A percentile compares a stretch with the other conserved stretches of the same genome.
phyloP scores from a whole-genome alignment of 345 rosid genomes.

The Linum lewisii region DNA sequence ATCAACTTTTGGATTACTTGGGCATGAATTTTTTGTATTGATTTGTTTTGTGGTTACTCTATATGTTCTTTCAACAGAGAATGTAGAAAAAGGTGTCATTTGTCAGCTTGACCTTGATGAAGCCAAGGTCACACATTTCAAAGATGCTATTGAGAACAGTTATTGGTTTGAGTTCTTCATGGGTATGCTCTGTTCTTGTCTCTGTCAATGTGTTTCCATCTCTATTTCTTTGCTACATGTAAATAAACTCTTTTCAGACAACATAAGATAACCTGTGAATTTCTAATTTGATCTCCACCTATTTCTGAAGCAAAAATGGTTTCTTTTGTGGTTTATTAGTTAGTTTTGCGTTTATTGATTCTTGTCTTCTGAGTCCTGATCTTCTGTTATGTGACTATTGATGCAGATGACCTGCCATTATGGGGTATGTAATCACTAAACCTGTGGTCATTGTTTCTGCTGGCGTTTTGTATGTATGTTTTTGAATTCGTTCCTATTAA shows the following conservation, averaged over 20 bases:
- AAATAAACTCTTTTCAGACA: background rate
- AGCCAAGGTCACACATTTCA: slow-evolving; percentile 59
- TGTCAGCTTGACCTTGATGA: slow-evolving; percentile 62
- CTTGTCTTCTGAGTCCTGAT: slow-evolving; percentile 19
- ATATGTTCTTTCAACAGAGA: slow-evolving; percentile 29
- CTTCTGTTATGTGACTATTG: slow-evolving; percentile 26
- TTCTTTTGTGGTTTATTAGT: too few species aligned
- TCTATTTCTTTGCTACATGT: background rate
- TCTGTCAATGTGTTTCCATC: background rate
- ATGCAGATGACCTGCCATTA: slow-evolving; percentile 82
- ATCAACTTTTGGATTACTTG: background rate
- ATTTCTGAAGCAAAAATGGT: too few species aligned
- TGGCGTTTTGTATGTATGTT: background rate
- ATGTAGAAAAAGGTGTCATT: slow-evolving; percentile 47
- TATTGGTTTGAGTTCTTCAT: slow-evolving; percentile 93
- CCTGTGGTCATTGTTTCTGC: slow-evolving; percentile 4
- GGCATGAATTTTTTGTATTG: background rate
- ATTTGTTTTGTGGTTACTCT: background rate
- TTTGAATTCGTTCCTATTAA: background rate
- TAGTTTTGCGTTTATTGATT: background rate
- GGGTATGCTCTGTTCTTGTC: slow-evolving; percentile 51
- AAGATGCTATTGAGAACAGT: slow-evolving; percentile 80
- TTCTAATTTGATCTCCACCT: background rate
- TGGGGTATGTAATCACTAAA: slow-evolving; percentile 54
- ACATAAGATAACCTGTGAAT: background rate